phyloP scores from a whole-genome alignment of 2,329 filamentous ascomycete genomes.

The Ophidiomyces ophidiicola region DNA sequence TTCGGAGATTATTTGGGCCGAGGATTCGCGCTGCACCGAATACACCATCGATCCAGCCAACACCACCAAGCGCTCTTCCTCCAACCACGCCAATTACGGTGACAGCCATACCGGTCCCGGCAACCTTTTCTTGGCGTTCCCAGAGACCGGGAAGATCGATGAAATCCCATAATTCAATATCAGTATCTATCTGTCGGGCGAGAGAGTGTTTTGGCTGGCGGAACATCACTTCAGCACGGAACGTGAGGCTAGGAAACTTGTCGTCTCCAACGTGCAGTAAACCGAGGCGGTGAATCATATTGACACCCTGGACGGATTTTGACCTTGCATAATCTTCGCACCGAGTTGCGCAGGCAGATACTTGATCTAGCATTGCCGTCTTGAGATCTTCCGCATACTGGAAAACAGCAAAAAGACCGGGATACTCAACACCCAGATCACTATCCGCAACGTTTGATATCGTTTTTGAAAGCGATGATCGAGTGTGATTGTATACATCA shows the following conservation, averaged over 20 bases:
- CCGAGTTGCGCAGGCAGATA: slow-evolving; percentile 60
- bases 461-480: slow-evolving; percentile 59
- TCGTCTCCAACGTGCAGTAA: slow-evolving; percentile 70
- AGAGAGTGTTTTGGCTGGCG: slow-evolving; percentile 66
- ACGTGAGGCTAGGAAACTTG: slow-evolving; percentile 72
- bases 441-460: slow-evolving; percentile 65
- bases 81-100: slow-evolving; percentile 81
- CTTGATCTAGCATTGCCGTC: slow-evolving; percentile 77
- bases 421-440: slow-evolving; percentile 73
- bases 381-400: slow-evolving; percentile 90
- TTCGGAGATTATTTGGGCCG: slow-evolving; percentile 67
- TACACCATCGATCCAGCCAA: slow-evolving; percentile 80
- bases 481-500: slow-evolving; percentile 73
- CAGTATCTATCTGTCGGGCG: slow-evolving; percentile 72
- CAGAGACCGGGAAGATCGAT: slow-evolving; percentile 73
- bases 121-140: slow-evolving; percentile 87
- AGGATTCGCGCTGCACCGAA: slow-evolving; percentile 69
- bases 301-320: slow-evolving; percentile 68
- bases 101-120: slow-evolving; percentile 85
- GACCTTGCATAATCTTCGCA: slow-evolving; percentile 79
- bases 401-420: slow-evolving; percentile 72
- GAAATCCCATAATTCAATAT: slow-evolving; percentile 85
- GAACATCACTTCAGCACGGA: slow-evolving; percentile 92
- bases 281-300: slow-evolving; percentile 76
- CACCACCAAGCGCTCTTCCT: slow-evolving; percentile 65